Conservation (phyloP, 176 grass and related monocot genomes). For the Triticum turgidum region DNA sequence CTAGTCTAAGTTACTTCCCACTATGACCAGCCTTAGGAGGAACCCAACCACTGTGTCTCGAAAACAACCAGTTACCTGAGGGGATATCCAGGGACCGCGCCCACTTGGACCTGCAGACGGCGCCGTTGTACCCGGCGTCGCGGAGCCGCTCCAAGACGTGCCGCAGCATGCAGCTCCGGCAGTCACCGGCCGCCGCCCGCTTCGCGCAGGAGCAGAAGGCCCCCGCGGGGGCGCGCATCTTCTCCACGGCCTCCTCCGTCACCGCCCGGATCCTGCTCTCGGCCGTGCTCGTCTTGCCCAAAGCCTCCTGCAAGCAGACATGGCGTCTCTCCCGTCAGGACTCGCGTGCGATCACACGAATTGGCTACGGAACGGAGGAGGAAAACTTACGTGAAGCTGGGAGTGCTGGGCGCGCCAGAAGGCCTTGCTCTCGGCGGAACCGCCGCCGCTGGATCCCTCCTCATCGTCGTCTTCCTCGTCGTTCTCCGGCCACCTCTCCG, state of each 20-base stretch:
- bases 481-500: constrained; percentile 36
- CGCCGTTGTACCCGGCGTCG: constrained; percentile 70
- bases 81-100: constrained; percentile 67
- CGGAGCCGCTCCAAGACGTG: constrained; percentile 49
- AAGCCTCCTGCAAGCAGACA: constrained; percentile 52
- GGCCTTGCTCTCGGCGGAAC: constrained; percentile 42
- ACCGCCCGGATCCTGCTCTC: constrained; percentile 67
- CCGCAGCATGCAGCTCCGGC: constrained; percentile 63
- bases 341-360: not conserved
- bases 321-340: constrained; percentile 11
- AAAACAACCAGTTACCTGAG: constrained; percentile 47
- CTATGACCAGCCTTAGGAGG: too few species aligned
- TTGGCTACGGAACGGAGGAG: not conserved
- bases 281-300: constrained; percentile 60
- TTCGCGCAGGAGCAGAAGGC: constrained; percentile 53
- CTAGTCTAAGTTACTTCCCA: too few species aligned
- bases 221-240: constrained; percentile 19
- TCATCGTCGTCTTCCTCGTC: constrained; percentile 19
- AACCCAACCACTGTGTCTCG: not conserved
- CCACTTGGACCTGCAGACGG: constrained; percentile 91
- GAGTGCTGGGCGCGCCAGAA: constrained; percentile 72
- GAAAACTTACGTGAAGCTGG: constrained; percentile 53
- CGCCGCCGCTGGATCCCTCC: not conserved
- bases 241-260: constrained; percentile 51
- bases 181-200: constrained; percentile 28